Conservation (phyloP, 805 yeast genomes). For the Starmerella davenportii region DNA sequence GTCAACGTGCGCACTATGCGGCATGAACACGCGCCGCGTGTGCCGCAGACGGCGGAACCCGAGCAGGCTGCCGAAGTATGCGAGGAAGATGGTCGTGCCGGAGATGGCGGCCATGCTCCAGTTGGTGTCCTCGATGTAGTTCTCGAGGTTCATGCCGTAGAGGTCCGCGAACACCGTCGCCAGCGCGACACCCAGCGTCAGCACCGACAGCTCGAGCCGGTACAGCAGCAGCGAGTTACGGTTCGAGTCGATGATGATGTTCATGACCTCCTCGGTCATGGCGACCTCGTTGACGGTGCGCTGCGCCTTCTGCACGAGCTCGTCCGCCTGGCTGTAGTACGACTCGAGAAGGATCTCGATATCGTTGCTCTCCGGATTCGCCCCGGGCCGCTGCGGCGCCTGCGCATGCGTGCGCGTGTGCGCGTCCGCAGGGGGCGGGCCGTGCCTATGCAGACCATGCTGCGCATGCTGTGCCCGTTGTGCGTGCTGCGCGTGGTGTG, state of each 20-base stretch:
- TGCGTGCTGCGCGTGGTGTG: not conserved
- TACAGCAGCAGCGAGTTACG: constrained; percentile 78
- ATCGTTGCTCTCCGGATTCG: constrained; percentile 30
- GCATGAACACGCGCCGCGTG: constrained; percentile 54
- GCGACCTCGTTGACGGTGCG: constrained; percentile 65
- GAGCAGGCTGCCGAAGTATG: constrained; percentile 31
- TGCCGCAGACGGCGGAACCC: constrained; percentile 41
- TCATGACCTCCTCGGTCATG: constrained; percentile 83
- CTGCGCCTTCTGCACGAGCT: constrained; percentile 79
- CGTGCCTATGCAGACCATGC: not conserved
- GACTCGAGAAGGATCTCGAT: constrained; percentile 76
- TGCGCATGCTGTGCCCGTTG: not conserved
- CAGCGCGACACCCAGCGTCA: constrained; percentile 68
- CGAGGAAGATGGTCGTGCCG: constrained; percentile 28
- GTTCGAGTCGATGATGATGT: constrained; percentile 77
- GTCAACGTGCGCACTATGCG: constrained; percentile 6
- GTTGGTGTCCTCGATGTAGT: constrained; percentile 68
- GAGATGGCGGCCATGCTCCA: constrained; percentile 44
- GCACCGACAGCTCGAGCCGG: constrained; percentile 65
- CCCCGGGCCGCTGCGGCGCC: constrained; percentile 10
- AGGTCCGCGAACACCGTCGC: constrained; percentile 76
- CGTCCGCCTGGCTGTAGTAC: constrained; percentile 82
- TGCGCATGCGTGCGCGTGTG: not conserved
- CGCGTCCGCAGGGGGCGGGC: not conserved
- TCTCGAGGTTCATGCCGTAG: constrained; percentile 88